phyloP scores from a whole-genome alignment of 2,329 filamentous ascomycete species.

The Immersiporthe knoxdaviesiana region DNA sequence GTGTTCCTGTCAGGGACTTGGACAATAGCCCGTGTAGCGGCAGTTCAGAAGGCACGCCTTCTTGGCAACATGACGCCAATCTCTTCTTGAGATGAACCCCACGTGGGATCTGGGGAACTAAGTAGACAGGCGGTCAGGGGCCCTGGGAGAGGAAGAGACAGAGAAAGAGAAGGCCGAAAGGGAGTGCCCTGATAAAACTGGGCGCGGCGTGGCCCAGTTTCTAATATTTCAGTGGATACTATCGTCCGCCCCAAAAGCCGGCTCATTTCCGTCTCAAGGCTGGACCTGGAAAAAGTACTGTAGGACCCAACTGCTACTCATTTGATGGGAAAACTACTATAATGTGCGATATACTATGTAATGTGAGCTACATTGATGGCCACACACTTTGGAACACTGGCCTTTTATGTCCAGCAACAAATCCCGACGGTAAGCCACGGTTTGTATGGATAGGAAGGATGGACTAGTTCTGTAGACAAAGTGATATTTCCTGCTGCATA shows the following conservation, averaged over 20 bases:
- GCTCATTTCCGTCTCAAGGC: neutral
- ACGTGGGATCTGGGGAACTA: conserved; percentile 15
- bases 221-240: neutral
- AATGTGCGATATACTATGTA: neutral
- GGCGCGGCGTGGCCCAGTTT: neutral
- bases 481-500: neutral
- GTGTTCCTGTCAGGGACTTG: neutral
- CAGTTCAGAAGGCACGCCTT: neutral
- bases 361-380: too few relatives aligned
- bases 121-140: conserved; percentile 27
- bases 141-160: too few relatives aligned
- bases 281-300: neutral
- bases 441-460: neutral
- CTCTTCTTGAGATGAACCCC: conserved; percentile 12
- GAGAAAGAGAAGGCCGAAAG: neutral
- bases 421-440: too few relatives aligned
- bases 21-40: neutral
- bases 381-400: too few relatives aligned
- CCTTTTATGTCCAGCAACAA: too few relatives aligned
- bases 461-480: too few relatives aligned
- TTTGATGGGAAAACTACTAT: too few relatives aligned
- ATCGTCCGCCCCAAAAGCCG: neutral
- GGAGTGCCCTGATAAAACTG: neutral
- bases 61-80: neutral
- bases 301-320: neutral